phyloP scores from a whole-genome alignment of 768 basidiomycete species.

The Trametes maxima region DNA sequence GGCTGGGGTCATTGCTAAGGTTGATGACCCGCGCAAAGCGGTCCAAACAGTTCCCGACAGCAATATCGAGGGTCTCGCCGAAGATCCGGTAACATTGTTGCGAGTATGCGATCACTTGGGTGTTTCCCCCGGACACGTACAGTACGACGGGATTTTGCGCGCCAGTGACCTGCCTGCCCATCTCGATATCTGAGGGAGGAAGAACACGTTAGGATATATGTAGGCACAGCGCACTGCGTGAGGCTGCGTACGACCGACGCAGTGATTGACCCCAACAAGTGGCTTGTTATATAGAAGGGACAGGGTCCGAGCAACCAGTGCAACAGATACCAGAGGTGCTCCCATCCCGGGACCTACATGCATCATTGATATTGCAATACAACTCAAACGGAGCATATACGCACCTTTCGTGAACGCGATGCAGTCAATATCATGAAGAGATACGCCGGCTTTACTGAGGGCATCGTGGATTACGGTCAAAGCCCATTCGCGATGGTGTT shows the following conservation, averaged over 20 bases:
- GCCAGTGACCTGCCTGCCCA: constrained; percentile 93
- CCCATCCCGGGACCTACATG: constrained; percentile 96
- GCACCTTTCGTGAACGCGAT: constrained; percentile 97
- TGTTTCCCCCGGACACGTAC: constrained; percentile 98
- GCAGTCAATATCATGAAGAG: constrained; percentile 83
- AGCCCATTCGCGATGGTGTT: constrained; percentile 95
- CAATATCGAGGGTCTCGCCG: constrained; percentile 98
- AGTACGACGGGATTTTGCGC: constrained; percentile 95
- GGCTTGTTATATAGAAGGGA: constrained; percentile 89
- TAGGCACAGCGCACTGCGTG: too few relatives aligned
- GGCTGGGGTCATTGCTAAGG: constrained; percentile 92
- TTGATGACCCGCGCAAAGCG: constrained; percentile 95
- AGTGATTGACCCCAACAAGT: constrained; percentile 97
- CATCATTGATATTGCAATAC: background rate
- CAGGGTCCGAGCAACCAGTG: constrained; percentile 88
- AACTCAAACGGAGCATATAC: background rate
- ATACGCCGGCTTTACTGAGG: constrained; percentile 63
- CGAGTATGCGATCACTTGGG: constrained; percentile 98
- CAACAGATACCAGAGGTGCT: constrained; percentile 93
- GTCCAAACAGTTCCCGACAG: constrained; percentile 98
- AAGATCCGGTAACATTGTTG: constrained; percentile 97
- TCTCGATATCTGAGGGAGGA: constrained; percentile 83
- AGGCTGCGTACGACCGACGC: constrained; percentile 82
- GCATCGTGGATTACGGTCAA: constrained; percentile 80
- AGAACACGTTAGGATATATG: background rate